A percentile compares a stretch with the other conserved stretches of the same genome.
These are phyloP conservation scores for Parathielavia appendiculata DNA, from an alignment of 495 filamentous ascomycete species.

Conservation along the genomic window DNA sequence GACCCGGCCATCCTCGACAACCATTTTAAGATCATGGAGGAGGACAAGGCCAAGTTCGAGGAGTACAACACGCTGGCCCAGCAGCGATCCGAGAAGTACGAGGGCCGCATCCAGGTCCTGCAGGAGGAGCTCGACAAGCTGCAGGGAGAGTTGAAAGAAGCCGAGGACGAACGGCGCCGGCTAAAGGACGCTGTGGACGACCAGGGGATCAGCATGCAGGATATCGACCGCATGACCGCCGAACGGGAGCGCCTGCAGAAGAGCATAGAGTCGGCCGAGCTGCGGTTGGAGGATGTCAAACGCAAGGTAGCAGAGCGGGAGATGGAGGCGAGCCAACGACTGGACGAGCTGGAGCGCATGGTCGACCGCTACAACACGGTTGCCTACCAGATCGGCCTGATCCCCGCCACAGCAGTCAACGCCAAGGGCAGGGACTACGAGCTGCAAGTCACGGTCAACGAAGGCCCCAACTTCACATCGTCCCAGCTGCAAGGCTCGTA, in stretches of 20 bases:
- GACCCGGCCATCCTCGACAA: constrained; percentile 79
- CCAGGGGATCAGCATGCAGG: constrained; percentile 88
- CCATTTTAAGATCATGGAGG: constrained; percentile 79
- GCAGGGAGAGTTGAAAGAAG: constrained; percentile 66
- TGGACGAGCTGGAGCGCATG: constrained; percentile 82
- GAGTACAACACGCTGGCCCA: constrained; percentile 78
- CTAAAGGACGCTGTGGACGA: constrained; percentile 82
- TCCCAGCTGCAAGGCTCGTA: constrained; percentile 60
- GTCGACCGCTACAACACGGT: constrained; percentile 88
- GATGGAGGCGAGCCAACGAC: constrained; percentile 67
- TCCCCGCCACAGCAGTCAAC: constrained; percentile 75
- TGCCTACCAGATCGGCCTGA: constrained; percentile 87
- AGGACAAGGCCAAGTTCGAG: constrained; percentile 87
- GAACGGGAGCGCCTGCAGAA: constrained; percentile 89
- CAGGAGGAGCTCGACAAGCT: constrained; percentile 75
- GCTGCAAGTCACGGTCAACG: constrained; percentile 62
- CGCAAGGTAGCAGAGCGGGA: constrained; percentile 77
- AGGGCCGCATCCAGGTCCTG: constrained; percentile 66
- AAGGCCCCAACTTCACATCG: constrained; percentile 60
- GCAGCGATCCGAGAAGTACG: constrained; percentile 77
- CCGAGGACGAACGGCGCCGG: constrained; percentile 71
- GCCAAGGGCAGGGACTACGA: constrained; percentile 82
- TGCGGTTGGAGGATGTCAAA: constrained; percentile 76
- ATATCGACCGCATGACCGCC: constrained; percentile 97
- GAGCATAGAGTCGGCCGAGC: constrained; percentile 66